Conservation (phyloP, 768 basidiomycete species). For the Coprinopsis strossmayeri region DNA sequence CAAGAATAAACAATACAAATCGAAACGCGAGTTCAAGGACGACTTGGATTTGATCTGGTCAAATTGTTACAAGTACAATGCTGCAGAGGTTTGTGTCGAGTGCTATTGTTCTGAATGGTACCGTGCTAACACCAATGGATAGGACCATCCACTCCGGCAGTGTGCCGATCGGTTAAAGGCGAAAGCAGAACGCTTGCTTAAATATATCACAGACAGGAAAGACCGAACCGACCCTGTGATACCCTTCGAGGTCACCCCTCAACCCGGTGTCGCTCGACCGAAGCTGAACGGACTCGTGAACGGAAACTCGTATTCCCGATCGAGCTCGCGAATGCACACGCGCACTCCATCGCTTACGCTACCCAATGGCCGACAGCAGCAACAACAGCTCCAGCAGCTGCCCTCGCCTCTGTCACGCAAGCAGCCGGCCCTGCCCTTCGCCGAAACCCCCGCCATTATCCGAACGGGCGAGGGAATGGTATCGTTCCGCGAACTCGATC, state of each 20-base stretch:
- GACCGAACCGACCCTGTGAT: conserved; percentile 71
- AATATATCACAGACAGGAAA: conserved; percentile 83
- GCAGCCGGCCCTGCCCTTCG: conserved; percentile 41
- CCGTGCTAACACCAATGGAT: neutral
- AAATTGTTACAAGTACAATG: conserved; percentile 92
- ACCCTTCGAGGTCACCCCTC: conserved; percentile 36
- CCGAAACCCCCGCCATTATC: conserved; percentile 60
- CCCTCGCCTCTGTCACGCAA: conserved; percentile 15
- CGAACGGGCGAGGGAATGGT: conserved; percentile 75
- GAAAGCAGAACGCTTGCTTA: conserved; percentile 82
- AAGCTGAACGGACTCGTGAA: conserved; percentile 30
- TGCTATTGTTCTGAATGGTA: conserved; percentile 1
- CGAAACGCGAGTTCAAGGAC: conserved; percentile 87
- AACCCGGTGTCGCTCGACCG: conserved; percentile 25
- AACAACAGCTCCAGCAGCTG: no score
- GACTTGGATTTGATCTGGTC: conserved; percentile 97
- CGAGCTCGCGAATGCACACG: conserved; percentile 28
- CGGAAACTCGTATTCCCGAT: no score
- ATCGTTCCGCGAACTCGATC: conserved; percentile 54
- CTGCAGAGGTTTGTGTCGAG: conserved; percentile 64
- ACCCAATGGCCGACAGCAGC: conserved; percentile 19
- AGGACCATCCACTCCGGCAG: conserved; percentile 86
- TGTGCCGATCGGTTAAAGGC: conserved; percentile 75
- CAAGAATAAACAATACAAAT: conserved; percentile 88
- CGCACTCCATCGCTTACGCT: conserved; percentile 32